Base-by-base conservation (phyloP, 1,284 basidiomycete genomes). In the Puccinia horiana region DNA sequence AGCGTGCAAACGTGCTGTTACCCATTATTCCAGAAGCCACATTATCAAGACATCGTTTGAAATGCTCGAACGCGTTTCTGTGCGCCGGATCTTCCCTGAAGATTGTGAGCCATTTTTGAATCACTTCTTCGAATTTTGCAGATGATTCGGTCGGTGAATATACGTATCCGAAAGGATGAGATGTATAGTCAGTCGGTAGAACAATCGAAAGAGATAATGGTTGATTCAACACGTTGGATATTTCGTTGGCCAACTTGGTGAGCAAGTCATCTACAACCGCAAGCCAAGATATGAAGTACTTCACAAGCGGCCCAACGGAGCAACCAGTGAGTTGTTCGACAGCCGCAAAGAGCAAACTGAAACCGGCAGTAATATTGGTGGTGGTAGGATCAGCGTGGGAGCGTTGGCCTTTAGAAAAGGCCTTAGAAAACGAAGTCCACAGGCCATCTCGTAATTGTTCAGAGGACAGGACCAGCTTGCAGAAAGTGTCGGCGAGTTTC, bases 1-100 rank as follows among this genome's bases (percentile, higher is more conserved):
- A 81, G n/a, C 79, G 79, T 49, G 69, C 58, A 74, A 81, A 81
- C 1, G 79, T 81, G 44, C 79, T 81, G 44, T 81, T 81, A 23
- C 79, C 79, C 26, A 58, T 56, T 35, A 81, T 81, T 23, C 79
- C 79, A 11, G 56, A 40, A 11, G 37, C 49, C 26, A 74, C 70
- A 56, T 81, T 63, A 11, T 81, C 58, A 11, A 81, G 61, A n/a
- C 32, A 32, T 58, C 61, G 44, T 42, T 74, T 63, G 42, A 81
- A 74, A 6, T 72, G 69, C 40, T 73, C 79, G 40, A 73, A 74
- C 5, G 56, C 69, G 12, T 81, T 44, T 26, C 47, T 42, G 44
- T 81, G 79, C 42, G n/a, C 49, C 1, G 70, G 56, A 12, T 70
- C 69, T 52, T 74, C 58, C 44, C 26, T 40, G 23, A 73, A 73